A percentile compares a stretch with the other conserved stretches of the same genome.
These are phyloP conservation scores for Beauveria scarabaeidicola DNA, from an alignment of 2,329 filamentous ascomycete genomes.

Conservation along the genomic window DNA sequence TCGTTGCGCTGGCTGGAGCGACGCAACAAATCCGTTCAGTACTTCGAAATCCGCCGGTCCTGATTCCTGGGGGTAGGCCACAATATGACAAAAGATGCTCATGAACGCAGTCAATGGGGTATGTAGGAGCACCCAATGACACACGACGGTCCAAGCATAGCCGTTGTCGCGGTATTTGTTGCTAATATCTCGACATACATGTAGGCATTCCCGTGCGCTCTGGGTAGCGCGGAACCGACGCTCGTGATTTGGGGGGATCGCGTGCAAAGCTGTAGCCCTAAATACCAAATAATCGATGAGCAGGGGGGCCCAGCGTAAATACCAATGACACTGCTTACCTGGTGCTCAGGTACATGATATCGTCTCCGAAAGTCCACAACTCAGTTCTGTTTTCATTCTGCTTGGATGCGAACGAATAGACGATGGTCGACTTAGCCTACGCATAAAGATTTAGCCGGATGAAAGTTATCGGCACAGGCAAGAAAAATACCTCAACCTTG, in stretches of 20 bases:
- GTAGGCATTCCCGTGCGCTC: not conserved
- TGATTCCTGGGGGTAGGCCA: not conserved
- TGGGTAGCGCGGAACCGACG: not conserved
- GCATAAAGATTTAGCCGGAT: not conserved
- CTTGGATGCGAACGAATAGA: not conserved
- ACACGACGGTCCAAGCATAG: not conserved
- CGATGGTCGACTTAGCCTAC: not conserved
- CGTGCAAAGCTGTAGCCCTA: constrained; percentile 2
- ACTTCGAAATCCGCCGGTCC: not conserved
- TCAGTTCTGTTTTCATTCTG: not conserved
- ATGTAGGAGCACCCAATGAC: constrained; percentile 4
- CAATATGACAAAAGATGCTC: not conserved
- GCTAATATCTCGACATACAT: not conserved
- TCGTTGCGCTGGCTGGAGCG: not conserved
- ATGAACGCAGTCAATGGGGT: constrained; percentile 2
- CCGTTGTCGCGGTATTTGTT: not conserved
- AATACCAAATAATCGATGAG: not conserved
- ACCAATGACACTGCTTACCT: not conserved
- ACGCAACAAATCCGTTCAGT: not conserved
- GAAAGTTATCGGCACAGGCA: not conserved
- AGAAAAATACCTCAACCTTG: not conserved
- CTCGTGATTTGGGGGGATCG: not conserved
- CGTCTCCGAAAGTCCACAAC: not conserved
- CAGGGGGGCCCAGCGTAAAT: not conserved
- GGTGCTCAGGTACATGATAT: constrained; percentile 1